Conservation (phyloP, 495 filamentous ascomycete species). For the Penicillium salamii region DNA sequence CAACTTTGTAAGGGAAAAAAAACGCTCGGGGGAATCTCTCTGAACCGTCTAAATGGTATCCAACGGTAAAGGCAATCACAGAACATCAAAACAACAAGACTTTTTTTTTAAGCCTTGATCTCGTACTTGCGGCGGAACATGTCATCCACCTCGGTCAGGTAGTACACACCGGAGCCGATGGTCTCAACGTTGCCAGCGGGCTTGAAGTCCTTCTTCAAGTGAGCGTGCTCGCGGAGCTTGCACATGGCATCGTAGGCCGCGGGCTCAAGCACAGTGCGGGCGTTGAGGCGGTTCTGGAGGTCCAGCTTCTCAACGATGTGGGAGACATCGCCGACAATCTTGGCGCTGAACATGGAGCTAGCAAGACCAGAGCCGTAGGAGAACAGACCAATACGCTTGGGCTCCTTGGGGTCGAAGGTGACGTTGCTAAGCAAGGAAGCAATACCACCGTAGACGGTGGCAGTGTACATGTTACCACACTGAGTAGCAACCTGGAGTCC, state of each 20-base stretch:
- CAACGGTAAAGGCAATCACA: slow-evolving; percentile 30
- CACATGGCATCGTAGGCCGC: slow-evolving; percentile 95
- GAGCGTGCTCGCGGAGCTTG: slow-evolving; percentile 86
- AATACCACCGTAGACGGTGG: slow-evolving; percentile 86
- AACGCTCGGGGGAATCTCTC: slow-evolving; percentile 42
- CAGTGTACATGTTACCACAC: slow-evolving; percentile 99
- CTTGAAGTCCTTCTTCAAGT: slow-evolving; percentile 86
- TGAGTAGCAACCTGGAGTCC: slow-evolving; percentile 83
- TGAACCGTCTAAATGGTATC: slow-evolving; percentile 37
- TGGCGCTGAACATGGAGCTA: slow-evolving; percentile 83
- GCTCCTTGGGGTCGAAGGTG: slow-evolving; percentile 63
- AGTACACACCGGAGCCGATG: slow-evolving; percentile 79
- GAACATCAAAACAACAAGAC: slow-evolving; percentile 11
- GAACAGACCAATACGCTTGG: slow-evolving; percentile 90
- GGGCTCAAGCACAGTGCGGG: slow-evolving; percentile 69
- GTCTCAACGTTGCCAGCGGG: slow-evolving; percentile 75
- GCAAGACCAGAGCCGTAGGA: slow-evolving; percentile 94
- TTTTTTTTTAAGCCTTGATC: slow-evolving; percentile 70
- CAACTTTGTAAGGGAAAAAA: slow-evolving; percentile 17
- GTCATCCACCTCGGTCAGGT: slow-evolving; percentile 83
- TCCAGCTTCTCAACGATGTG: slow-evolving; percentile 75
- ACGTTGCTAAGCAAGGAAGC: slow-evolving; percentile 73
- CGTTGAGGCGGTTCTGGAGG: slow-evolving; percentile 71
- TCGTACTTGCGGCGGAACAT: slow-evolving; percentile 92
- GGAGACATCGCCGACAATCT: slow-evolving; percentile 73